Conservation (phyloP, 805 yeast species). For the Myxozyma vanderwaltii region DNA sequence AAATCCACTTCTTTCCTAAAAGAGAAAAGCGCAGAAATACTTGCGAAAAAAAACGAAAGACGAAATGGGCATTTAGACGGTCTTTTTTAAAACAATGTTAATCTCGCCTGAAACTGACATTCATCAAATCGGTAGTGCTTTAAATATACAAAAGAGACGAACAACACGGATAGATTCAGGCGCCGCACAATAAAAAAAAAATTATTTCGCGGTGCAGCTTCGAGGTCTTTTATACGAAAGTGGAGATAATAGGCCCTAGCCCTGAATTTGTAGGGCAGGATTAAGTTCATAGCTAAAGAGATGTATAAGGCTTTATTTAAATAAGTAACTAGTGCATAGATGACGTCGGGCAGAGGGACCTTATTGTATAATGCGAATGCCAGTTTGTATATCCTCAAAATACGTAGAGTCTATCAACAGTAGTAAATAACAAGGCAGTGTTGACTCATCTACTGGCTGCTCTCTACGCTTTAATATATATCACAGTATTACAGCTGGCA, state of each 20-base stretch:
- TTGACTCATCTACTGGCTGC: too few relatives aligned
- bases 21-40: background rate
- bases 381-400: too few relatives aligned
- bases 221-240: background rate
- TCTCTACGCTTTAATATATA: too few relatives aligned
- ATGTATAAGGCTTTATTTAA: background rate
- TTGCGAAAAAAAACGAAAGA: constrained; percentile 9
- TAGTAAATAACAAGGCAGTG: too few relatives aligned
- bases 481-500: too few relatives aligned
- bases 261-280: background rate
- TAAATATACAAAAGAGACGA: constrained; percentile 26
- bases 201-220: background rate
- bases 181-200: constrained; percentile 33
- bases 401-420: too few relatives aligned
- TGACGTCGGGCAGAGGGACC: background rate
- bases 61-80: constrained; percentile 34
- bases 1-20: background rate
- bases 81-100: constrained; percentile 12
- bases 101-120: constrained; percentile 34
- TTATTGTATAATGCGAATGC: too few relatives aligned
- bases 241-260: background rate
- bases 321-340: too few relatives aligned
- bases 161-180: constrained; percentile 33
- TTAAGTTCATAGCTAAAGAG: background rate
- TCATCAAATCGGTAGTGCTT: constrained; percentile 29